These are phyloP conservation scores for Terfezia claveryi DNA, from an alignment of 495 filamentous ascomycete genomes.

Conservation along the genomic window DNA sequence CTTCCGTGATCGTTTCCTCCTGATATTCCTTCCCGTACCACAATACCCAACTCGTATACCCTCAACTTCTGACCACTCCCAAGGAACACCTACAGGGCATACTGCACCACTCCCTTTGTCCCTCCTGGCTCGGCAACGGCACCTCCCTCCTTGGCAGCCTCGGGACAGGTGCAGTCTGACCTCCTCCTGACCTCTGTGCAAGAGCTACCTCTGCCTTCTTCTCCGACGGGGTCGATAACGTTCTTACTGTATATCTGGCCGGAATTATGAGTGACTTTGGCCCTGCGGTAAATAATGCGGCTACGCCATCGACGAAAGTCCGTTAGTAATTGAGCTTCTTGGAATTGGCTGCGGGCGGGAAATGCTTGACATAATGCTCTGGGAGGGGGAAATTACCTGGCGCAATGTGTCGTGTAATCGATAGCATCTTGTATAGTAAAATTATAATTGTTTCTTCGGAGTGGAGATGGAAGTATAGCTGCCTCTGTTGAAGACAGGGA, in stretches of 20 bases:
- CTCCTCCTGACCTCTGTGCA: constrained; percentile 19
- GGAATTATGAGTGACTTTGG: not conserved
- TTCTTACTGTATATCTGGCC: constrained; percentile 4
- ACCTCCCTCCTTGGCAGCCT: constrained; percentile 46
- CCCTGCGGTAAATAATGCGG: not conserved
- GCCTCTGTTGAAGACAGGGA: not conserved
- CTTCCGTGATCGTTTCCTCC: too few relatives aligned
- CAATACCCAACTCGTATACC: too few relatives aligned
- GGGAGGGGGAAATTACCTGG: constrained; percentile 6
- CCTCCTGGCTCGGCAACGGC: constrained; percentile 70
- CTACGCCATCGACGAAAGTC: not conserved
- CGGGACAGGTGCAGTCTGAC: constrained; percentile 15
- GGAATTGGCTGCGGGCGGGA: not conserved
- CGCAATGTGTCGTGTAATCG: constrained; percentile 10
- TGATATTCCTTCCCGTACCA: too few relatives aligned
- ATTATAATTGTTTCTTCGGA: not conserved
- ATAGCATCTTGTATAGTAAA: constrained; percentile 9
- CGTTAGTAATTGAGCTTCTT: not conserved
- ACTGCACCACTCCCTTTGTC: constrained; percentile 90
- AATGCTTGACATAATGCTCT: not conserved
- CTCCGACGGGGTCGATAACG: constrained; percentile 3
- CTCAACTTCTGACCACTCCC: too few relatives aligned
- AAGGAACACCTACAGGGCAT: constrained; percentile 55
- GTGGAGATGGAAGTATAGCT: not conserved
- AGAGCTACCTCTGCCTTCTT: constrained; percentile 8